Conservation (phyloP, 1,139 yeast species). For the Yamadazyma sp. region DNA sequence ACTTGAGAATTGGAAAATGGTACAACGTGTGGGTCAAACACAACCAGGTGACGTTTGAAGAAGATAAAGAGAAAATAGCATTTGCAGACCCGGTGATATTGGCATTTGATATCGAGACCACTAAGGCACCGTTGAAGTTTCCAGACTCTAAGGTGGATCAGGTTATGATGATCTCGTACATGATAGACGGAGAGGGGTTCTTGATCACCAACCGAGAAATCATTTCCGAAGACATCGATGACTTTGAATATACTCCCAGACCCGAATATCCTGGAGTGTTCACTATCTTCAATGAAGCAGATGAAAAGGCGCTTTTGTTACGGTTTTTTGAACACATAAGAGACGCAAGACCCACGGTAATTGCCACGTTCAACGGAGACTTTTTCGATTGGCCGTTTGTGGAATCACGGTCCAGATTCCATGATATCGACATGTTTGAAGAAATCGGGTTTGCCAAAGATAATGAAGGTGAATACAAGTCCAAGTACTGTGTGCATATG, state of each 20-base stretch:
- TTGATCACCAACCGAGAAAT: constrained; percentile 92
- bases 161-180: constrained; percentile 98
- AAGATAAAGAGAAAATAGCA: constrained; percentile 73
- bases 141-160: constrained; percentile 94
- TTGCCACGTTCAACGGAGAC: constrained; percentile 97
- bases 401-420: constrained; percentile 78
- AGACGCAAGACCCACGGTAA: constrained; percentile 88
- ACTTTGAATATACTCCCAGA: constrained; percentile 95
- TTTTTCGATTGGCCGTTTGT: constrained; percentile 99
- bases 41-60: constrained; percentile 55
- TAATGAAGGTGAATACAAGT: constrained; percentile 88
- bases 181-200: constrained; percentile 98
- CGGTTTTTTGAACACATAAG: constrained; percentile 89
- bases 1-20: constrained; percentile 95
- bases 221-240: constrained; percentile 91
- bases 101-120: constrained; percentile 97
- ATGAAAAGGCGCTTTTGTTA: constrained; percentile 71
- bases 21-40: constrained; percentile 71
- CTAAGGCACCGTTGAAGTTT: constrained; percentile 92
- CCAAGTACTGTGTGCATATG: constrained; percentile 93
- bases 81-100: constrained; percentile 97
- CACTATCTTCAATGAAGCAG: constrained; percentile 84
- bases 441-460: constrained; percentile 95
- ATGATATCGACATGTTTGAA: constrained; percentile 84
- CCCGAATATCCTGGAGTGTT: constrained; percentile 94